Evolutionary conservation across 1,139 yeast genomes (phyloP), one percentile per base, ranked within the genome.

Genomic region (Wickerhamomyces sp.): DNA sequence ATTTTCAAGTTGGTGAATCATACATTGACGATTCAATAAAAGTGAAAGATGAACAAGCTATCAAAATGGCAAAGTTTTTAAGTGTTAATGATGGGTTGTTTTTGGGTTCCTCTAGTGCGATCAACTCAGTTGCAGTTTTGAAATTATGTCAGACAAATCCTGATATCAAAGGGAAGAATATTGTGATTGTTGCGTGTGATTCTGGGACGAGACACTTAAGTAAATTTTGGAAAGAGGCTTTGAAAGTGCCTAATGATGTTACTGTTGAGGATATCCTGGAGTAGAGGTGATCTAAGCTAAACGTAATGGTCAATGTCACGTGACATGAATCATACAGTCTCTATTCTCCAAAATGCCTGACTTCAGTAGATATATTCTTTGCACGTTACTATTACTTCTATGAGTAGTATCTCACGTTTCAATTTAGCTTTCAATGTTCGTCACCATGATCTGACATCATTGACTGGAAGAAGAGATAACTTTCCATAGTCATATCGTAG

Each of bases 121-220:
- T 93, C 31, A 90, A 91, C 61, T 91, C 96, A 43, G 96, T 88
- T 1, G 97, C 96, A 1, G 95, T 96, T 0, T 78, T 81, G 7
- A 72, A 79, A 53, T 66, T 78, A 6, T 96, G 96, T 18, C 23
- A 18, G 0, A 68, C 73, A 49, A 65, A 69, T 39, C 55, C 71
- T 36, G 62, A 59, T 0, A 73, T 77, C 5, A 71, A 73, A 1
- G 83, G 84, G 0, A 94, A 93, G 2, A 76, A 71, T 27, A 80
- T 93, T 27, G 95, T 93, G 7, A 79, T 94, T n/a, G 76, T 93
- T 40, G 88, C 96, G 2, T 93, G 98, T 64, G 99, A 93, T 63
- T 81, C 95, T 6, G 99, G 99, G 0, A 71, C 84, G 8, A 74
- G 98, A 53, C 98, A 93, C 64, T 62, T 91, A 50, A 85, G 95